Conservation (phyloP, 768 basidiomycete genomes). For the Tricholoma bakamatsutake region DNA sequence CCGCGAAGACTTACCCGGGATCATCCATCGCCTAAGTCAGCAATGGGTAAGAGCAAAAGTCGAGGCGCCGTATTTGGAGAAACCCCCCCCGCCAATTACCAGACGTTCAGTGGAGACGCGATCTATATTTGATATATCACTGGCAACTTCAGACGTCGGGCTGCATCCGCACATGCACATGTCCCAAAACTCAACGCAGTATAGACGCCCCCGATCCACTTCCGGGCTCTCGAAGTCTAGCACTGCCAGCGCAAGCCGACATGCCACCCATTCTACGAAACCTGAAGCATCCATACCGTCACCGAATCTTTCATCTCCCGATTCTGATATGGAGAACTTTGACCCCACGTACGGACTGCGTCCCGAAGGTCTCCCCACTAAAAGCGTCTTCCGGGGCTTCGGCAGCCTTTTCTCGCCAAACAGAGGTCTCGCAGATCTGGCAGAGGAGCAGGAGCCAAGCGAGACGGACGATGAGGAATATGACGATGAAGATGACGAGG, state of each 20-base stretch:
- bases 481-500: slow-evolving; percentile 29
- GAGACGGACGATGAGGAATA: slow-evolving; percentile 39
- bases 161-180: slow-evolving; percentile 19
- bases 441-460: slow-evolving; percentile 50
- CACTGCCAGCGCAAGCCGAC: slow-evolving; percentile 27
- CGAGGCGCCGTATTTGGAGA: slow-evolving; percentile 80
- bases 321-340: slow-evolving; percentile 66
- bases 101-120: slow-evolving; percentile 30
- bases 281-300: slow-evolving; percentile 10
- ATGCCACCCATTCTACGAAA: slow-evolving; percentile 17
- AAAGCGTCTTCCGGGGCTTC: slow-evolving; percentile 77
- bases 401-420: slow-evolving; percentile 64
- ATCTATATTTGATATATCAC: slow-evolving; percentile 35
- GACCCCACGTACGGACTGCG: slow-evolving; percentile 96
- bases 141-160: slow-evolving; percentile 9
- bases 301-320: slow-evolving; percentile 14
- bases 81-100: slow-evolving; percentile 33
- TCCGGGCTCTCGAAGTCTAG: slow-evolving; percentile 28
- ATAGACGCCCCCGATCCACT: slow-evolving; percentile 32
- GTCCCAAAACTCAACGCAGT: not conserved
- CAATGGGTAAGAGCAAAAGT: slow-evolving; percentile 95
- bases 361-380: slow-evolving; percentile 83
- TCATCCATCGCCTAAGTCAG: slow-evolving; percentile 93
- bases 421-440: slow-evolving; percentile 73
- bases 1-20: slow-evolving; percentile 91